A percentile compares a stretch with the other conserved stretches of the same genome.
These are phyloP conservation scores for Penicillium sp. DNA, from an alignment of 2,329 filamentous ascomycete species.

Conservation along the genomic window DNA sequence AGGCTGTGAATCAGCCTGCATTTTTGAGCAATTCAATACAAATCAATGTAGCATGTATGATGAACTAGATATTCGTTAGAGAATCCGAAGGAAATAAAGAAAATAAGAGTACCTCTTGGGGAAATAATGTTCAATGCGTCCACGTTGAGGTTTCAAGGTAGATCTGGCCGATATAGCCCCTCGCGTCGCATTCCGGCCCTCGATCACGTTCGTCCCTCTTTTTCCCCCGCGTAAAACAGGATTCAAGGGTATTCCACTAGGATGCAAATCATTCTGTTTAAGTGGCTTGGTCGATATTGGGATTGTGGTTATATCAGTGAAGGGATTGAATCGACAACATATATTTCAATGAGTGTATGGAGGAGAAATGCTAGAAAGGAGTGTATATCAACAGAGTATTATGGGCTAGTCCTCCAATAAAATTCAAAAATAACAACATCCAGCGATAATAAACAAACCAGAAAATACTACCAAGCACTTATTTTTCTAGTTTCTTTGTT, in stretches of 20 bases:
- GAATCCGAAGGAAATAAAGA: accelerated
- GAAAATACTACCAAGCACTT: background rate
- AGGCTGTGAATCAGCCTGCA: background rate
- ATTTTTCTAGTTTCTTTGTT: background rate
- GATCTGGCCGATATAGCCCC: background rate
- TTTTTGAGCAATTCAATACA: background rate
- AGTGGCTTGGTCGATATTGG: background rate
- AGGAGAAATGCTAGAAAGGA: background rate
- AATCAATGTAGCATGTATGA: background rate
- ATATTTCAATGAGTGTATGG: background rate
- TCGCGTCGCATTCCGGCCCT: slow-evolving; percentile 10
- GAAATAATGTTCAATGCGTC: background rate
- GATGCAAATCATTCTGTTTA: background rate
- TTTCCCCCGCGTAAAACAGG: background rate
- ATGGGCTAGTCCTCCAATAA: background rate
- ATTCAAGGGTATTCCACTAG: background rate
- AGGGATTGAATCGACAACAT: background rate
- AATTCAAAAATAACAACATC: background rate
- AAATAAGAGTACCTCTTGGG: background rate
- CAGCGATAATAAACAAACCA: accelerated
- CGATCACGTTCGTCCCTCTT: background rate
- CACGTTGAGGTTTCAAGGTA: background rate
- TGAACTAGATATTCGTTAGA: background rate
- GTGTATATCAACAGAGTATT: background rate
- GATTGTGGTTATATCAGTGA: background rate